Base-by-base conservation (phyloP, 306 rosid genomes). In the Cucumis melo region DNA sequence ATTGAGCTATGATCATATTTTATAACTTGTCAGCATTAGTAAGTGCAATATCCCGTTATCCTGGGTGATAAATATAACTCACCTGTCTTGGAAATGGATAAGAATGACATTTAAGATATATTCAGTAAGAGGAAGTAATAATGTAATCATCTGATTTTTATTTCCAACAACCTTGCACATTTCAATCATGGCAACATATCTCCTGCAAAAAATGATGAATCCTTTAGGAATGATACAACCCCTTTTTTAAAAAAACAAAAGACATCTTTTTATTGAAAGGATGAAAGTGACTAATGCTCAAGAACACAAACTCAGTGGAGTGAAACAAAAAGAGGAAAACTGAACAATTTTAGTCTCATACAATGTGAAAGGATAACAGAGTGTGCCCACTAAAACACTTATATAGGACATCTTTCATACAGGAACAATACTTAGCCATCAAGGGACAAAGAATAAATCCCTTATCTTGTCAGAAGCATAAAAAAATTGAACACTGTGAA, bases 141-240 rank as follows among this genome's bases (percentile, higher is more conserved):
- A 82, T 76, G 82, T 68, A 73, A 94, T 85, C 73, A 94, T 81
- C 81, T 87, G 91, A 79, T 89, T 96, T 78, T 89, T 84, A 56
- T 82, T 85, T 77, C 93, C 91, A 77, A 91, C 91, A 84, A 89
- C 88, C 73, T 89, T 91, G 78, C 98, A 91, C 97, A 94, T 91
- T 83, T 93, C 98, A 51, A 90, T 88, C 98, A 91, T 90, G 14
- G 96, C 98, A 66, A 87, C 80, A 79, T 89, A 88, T 80, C 98
- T 87, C 97, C 98, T 94, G 90, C 32, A 80, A 79, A 77, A 84
- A 42, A 88, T 34, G 39, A 59, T 55, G 23, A 53, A 11, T 34
- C 72, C 75, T 80, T 80, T 17, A 36, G 66, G 77, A 78, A 63
- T 58, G 54, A 85, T 16, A 81, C 8, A 70, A 39, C 24, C 78